Evolutionary conservation across 1,284 basidiomycete genomes (phyloP), one percentile per base, ranked within the genome.

Genomic region (Fomitopsis pinicola): DNA sequence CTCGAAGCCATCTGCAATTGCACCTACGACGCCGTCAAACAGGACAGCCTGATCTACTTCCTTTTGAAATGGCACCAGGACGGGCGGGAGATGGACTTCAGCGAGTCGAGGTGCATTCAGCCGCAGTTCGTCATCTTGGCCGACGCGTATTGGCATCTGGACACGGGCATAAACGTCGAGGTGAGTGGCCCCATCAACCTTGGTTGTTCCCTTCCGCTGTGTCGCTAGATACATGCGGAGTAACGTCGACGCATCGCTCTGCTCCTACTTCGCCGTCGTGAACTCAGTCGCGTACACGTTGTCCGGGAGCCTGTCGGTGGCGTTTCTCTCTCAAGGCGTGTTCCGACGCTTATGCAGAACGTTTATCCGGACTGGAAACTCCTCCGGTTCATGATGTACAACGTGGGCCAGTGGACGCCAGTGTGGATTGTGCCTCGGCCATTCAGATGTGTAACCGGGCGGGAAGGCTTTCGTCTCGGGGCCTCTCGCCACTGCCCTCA

Each of bases 131-230:
- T 82, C 15, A 77, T 82, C 9, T 78, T 92, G 52, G 82, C 88
- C 26, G 87, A 91, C 73, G 91, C 90, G 68, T 93, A 92, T 75
- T 93, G 89, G 88, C 76, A 83, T 68, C 74, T 93, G 66, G 91
- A 93, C 73, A 79, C 83, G 3, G 88, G 86, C n/a, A 75, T 80
- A 22, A 77, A 86, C 50, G 71, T 89, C 58, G 69, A 78, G 55
- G 89, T 91, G 71, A 65, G 87, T 81, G 30, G 59, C 30, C n/a
- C 40, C 36, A 40, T 50, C 36, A 60, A 59, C 58, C 15, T 50
- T 19, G 2, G 19, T 19, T 30, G 26, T 48, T 2, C 14, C 26
- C 26, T 48, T 30, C 14, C 26, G 2, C 45, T 15, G 7, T 28
- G 22, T 26, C 9, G 2, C 7, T 48, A 26, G 19, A 22, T 45